Base-by-base conservation (phyloP, 176 grass and related monocot species). In the Aechmea fasciata region DNA sequence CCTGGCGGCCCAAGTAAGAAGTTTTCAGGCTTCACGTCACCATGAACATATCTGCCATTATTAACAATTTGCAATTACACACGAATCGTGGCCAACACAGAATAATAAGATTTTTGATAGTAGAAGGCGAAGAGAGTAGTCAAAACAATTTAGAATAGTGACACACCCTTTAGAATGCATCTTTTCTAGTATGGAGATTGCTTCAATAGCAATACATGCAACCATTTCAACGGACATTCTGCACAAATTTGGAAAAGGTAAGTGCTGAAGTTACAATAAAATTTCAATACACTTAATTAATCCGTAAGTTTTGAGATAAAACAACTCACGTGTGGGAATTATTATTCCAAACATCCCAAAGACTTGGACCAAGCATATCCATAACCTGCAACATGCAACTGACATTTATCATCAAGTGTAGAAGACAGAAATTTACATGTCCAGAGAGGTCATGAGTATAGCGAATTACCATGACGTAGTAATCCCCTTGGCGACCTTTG, bases 191-290 rank as follows among this genome's bases (percentile, higher is more conserved):
- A 99, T 99, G 50, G 90, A 99, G 25, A 99, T 84, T 68, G 95
- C 82, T 84, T 99, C 95, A 76, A 99, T 99, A 77, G 90, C 80
- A 65, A 99, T 99, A 66, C 95, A 99, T 19, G 95, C 87, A 72
- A 94, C 95, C 95, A 99, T 99, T 82, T 99, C 87, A 83, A 80
- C 70, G 10, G 95, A 94, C 87, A 99, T 99, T 82, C 90, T 99
- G 82, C 25, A 64, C 29, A 80, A 50, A 14, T 59, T 63, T 62
- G 55, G 33, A 71, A 69, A 62, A 47, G 33, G 75, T 15, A 19
- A 47, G 29, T 47, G 63, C 75, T 68, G 70, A 13, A 29, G 14
- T 79, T 52, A 81, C 20, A 41, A 0, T 71, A 87, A 71, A 86
- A 77, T 50, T 13, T 26, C 54, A 67, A 3, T 47, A 51, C 51